These are phyloP conservation scores for Plasmodium yoelii DNA, from an alignment of 169 alveolate species.

Conservation along the genomic window DNA sequence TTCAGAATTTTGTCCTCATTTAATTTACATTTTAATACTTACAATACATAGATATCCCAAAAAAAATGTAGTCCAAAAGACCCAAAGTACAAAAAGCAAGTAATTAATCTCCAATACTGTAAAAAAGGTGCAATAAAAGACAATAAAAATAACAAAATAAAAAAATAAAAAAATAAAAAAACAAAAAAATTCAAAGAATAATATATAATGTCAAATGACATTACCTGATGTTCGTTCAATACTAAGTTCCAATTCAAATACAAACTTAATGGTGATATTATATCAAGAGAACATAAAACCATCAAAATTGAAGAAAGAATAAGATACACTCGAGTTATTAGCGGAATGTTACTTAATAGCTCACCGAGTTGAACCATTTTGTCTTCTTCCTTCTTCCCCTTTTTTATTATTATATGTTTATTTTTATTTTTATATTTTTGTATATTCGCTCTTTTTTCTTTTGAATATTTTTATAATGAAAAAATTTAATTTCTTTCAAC, in stretches of 20 bases:
- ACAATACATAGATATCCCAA: conserved; percentile 93
- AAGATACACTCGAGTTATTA: conserved; percentile 87
- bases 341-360: conserved; percentile 78
- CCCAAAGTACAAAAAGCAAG: conserved; percentile 94
- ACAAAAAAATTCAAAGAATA: not conserved
- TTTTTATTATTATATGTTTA: not conserved
- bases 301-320: conserved; percentile 85
- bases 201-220: not conserved
- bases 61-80: conserved; percentile 91
- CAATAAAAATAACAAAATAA: conserved; percentile 11
- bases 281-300: conserved; percentile 88
- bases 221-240: conserved; percentile 79
- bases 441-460: not conserved
- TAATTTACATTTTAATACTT: conserved; percentile 79
- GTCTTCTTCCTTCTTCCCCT: not conserved
- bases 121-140: not conserved
- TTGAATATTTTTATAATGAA: conserved; percentile 18
- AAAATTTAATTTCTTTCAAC: not conserved
- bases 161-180: not conserved
- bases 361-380: conserved; percentile 72
- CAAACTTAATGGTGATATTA: conserved; percentile 87
- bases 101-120: conserved; percentile 92
- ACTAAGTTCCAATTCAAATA: conserved; percentile 90
- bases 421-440: not conserved
- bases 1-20: not conserved